Conservation (phyloP, 106 monocot species). For the Ottelia alismoides region DNA sequence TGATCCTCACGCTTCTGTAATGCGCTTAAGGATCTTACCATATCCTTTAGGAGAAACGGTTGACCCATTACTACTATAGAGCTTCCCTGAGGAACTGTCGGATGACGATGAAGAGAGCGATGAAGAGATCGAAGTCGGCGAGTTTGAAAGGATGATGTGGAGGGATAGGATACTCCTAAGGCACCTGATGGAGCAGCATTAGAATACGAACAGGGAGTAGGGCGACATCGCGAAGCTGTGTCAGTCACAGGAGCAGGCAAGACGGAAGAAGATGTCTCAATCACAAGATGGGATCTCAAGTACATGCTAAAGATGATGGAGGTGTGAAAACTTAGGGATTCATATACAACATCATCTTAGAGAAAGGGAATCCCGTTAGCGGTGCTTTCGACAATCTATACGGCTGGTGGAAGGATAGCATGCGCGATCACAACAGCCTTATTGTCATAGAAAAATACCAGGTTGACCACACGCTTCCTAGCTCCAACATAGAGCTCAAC, state of each 20-base stretch:
- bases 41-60: no score
- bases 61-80: no score
- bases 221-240: constrained; percentile 11
- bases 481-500: neutral
- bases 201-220: constrained; percentile 13
- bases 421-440: constrained; percentile 27
- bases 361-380: no score
- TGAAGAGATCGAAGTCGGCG: constrained; percentile 23
- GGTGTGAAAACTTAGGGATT: constrained; percentile 33
- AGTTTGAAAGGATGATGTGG: constrained; percentile 29
- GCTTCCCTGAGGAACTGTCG: no score
- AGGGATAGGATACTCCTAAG: constrained; percentile 23
- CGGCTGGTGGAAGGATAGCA: constrained; percentile 38
- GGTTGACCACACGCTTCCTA: constrained; percentile 3
- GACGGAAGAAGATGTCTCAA: constrained; percentile 31
- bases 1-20: no score
- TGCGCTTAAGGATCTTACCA: no score
- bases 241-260: constrained; percentile 26
- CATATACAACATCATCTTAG: constrained; percentile 33
- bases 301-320: no score
- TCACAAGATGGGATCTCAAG: constrained; percentile 31
- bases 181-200: constrained; percentile 24
- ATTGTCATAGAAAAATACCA: constrained; percentile 19
- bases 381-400: constrained; percentile 39
- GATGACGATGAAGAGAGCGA: constrained; percentile 4